Evolutionary conservation across 805 yeast genomes (phyloP), one percentile per base, ranked within the genome.

Genomic region (Starmerella vaccinii): DNA sequence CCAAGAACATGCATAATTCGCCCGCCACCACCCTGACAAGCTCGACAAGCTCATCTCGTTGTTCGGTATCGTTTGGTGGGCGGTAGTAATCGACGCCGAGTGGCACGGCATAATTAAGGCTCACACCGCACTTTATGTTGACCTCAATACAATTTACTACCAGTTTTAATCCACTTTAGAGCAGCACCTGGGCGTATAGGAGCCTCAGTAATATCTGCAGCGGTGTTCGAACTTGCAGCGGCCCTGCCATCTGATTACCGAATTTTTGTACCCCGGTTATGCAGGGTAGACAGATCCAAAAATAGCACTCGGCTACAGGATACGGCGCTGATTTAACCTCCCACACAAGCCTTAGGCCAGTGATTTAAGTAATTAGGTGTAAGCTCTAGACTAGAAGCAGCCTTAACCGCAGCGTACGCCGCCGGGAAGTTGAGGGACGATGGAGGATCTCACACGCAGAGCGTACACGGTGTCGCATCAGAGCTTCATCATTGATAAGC

Each of bases 401-500:
- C 22, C n/a, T 23, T 27, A 38, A 19, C 41, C 27, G 30, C 42
- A 24, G 42, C 23, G 18, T 6, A 15, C 30, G 21, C 19, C 21
- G 42, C 27, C 34, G 32, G 26, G 45, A n/a, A 26, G 32, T 10
- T 10, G 24, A 26, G 5, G 1, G 15, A 39, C 3, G 46, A 48
- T 47, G 55, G 55, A 24, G 22, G 59, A 55, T 35, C 18, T 44
- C 12, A 27, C 52, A 2, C 43, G 70, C 27, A 65, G 64, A 54
- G 71, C 75, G 13, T 76, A 76, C 64, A 80, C 80, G 58, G 89
- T 84, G 35, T 83, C 78, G 69, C 84, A 84, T 63, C 98, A 92
- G 68, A 95, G 87, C 63, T 92, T 92, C 66, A 78, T 89, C 39
- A 89, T 92, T 51, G 97, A 92, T 66, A 79, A 78, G 57, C 72